Percentiles rank a stretch among this genome's conserved stretches.
phyloP scores from a whole-genome alignment of 140 eudicot species.

The Ambrosia hybrid region DNA sequence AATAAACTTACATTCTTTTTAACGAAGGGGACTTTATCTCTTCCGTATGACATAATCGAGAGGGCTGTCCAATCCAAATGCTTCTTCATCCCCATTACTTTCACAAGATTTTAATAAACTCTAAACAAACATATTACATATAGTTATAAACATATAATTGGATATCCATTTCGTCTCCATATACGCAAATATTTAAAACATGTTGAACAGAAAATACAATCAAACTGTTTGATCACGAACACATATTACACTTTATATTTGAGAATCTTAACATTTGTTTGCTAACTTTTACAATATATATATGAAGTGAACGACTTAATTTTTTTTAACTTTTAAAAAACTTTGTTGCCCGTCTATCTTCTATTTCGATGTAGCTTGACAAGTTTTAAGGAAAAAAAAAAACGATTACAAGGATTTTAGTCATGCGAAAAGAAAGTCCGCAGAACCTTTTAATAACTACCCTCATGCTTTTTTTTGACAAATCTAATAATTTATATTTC shows the following conservation, averaged over 20 bases:
- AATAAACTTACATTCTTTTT: constrained; percentile 28
- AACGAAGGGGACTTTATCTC: constrained; percentile 27
- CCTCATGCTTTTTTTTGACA: neutral
- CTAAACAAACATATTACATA: neutral
- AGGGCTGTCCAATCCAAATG: constrained; percentile 42
- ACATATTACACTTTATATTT: neutral
- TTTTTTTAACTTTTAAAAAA: too few species aligned
- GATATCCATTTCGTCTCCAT: neutral
- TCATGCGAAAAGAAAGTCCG: neutral
- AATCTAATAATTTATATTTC: too few species aligned
- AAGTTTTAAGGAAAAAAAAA: too few species aligned
- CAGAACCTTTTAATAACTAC: neutral
- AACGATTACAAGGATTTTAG: too few species aligned
- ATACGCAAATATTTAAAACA: too few species aligned
- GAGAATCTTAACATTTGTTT: neutral
- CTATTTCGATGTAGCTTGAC: too few species aligned
- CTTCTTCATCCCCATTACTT: constrained; percentile 40
- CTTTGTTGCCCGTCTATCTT: too few species aligned
- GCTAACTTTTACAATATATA: neutral
- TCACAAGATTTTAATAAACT: neutral
- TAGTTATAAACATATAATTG: neutral
- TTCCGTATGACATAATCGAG: constrained; percentile 30
- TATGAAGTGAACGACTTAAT: neutral
- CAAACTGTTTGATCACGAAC: neutral
- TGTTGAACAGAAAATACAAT: too few species aligned